Percentiles rank a stretch among this genome's conserved stretches.
Evolutionary conservation across 2,329 filamentous ascomycete species (phyloP).

Genomic region (Coniochaeta ligniaria): DNA sequence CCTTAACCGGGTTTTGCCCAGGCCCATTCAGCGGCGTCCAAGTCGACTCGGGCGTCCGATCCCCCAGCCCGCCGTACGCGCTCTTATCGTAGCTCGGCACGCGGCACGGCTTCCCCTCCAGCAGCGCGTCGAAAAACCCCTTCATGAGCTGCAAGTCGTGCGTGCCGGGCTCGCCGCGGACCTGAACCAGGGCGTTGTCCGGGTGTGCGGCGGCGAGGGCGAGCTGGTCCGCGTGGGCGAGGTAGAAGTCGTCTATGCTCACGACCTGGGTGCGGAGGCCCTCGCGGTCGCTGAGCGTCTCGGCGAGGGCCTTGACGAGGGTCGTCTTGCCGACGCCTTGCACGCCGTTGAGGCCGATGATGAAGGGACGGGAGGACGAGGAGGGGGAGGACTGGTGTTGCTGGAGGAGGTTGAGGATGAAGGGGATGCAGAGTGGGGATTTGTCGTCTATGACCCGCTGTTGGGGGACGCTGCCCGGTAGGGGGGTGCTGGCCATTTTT

Average conservation of each 20-base stretch:
- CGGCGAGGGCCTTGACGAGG: constrained; percentile 61
- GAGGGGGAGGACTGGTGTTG: constrained; percentile 21
- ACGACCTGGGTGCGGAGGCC: constrained; percentile 61
- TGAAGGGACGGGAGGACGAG: constrained; percentile 46
- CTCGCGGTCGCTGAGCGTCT: constrained; percentile 48
- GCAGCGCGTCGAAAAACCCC: constrained; percentile 52
- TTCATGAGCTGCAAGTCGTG: constrained; percentile 66
- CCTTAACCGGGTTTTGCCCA: constrained; percentile 41
- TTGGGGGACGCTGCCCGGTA: constrained; percentile 16
- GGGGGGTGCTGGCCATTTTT: constrained; percentile 19
- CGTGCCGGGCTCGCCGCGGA: constrained; percentile 70
- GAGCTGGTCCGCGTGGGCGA: constrained; percentile 61
- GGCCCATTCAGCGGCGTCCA: constrained; percentile 55
- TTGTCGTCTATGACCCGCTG: constrained; percentile 65
- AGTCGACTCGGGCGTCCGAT: constrained; percentile 54
- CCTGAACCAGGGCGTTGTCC: constrained; percentile 68
- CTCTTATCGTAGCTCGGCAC: constrained; percentile 83
- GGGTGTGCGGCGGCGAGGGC: constrained; percentile 58
- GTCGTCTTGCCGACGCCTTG: constrained; percentile 93
- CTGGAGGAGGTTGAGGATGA: constrained; percentile 55
- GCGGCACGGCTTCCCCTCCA: constrained; percentile 41
- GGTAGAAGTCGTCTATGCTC: constrained; percentile 87
- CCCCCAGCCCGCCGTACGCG: constrained; percentile 66
- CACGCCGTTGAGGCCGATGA: constrained; percentile 84
- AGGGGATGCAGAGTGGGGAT: constrained; percentile 68